A percentile compares a stretch with the other conserved stretches of the same genome.
Conservation (phyloP, 805 yeast species). For the Yarrowia sp. region DNA sequence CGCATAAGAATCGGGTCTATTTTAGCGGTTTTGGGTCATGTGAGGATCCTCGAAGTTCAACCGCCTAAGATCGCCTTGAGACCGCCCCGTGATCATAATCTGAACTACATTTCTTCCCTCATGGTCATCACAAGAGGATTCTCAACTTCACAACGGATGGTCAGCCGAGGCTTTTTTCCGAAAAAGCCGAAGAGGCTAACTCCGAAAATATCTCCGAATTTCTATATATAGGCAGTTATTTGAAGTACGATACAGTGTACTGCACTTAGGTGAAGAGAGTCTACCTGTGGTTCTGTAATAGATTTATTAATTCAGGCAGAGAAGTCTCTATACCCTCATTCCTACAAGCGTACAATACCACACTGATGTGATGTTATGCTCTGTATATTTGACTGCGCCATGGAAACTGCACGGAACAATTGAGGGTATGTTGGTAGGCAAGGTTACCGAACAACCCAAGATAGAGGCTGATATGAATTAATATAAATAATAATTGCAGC, state of each 20-base stretch:
- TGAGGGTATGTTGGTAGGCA: neutral
- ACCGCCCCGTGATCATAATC: neutral
- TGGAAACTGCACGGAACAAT: constrained; percentile 2
- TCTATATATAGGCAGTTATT: neutral
- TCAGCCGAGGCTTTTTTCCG: neutral
- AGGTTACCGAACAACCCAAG: neutral
- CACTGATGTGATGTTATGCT: too few species aligned
- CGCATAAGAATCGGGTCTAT: neutral
- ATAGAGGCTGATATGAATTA: neutral
- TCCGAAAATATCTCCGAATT: neutral
- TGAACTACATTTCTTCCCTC: neutral
- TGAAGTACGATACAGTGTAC: too few species aligned
- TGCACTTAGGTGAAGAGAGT: too few species aligned
- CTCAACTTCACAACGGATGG: neutral
- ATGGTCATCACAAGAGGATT: neutral
- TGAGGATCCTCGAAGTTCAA: neutral
- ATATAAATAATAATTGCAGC: neutral
- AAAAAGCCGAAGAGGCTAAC: neutral
- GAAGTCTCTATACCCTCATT: too few species aligned
- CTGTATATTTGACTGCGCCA: neutral
- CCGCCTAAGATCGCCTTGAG: neutral
- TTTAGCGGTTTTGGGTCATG: neutral
- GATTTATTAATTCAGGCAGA: too few species aligned
- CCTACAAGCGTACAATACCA: too few species aligned
- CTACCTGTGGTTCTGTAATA: too few species aligned